Conservation (phyloP, 805 yeast genomes). For the Metschnikowia noctiluminum region DNA sequence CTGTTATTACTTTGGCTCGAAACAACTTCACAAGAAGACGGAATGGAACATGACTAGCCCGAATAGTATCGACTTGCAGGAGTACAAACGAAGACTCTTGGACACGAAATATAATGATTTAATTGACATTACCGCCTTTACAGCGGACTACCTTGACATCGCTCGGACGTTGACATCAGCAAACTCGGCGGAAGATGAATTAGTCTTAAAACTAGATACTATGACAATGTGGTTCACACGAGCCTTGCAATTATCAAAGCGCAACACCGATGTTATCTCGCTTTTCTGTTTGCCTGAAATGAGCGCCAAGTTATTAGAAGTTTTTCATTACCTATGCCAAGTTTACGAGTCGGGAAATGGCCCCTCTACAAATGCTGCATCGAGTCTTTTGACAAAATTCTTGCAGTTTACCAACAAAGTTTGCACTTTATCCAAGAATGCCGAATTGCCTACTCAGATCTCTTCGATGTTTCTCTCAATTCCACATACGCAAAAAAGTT, state of each 20-base stretch:
- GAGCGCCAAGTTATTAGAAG: conserved; percentile 17
- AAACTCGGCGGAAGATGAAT: conserved; percentile 6
- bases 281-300: not conserved
- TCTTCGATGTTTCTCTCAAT: conserved; percentile 41
- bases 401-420: conserved; percentile 31
- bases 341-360: conserved; percentile 71
- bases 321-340: conserved; percentile 57
- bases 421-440: conserved; percentile 16
- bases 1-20: not conserved
- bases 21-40: not conserved
- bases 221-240: conserved; percentile 65
- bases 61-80: not conserved
- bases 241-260: conserved; percentile 36
- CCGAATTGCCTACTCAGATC: conserved; percentile 30
- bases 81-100: conserved; percentile 5
- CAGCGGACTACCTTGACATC: not conserved
- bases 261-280: not conserved
- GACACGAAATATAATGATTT: conserved; percentile 1
- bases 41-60: not conserved
- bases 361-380: conserved; percentile 66
- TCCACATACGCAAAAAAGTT: conserved; percentile 53
- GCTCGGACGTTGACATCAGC: not conserved
- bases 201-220: conserved; percentile 41
- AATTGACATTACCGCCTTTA: conserved; percentile 1
- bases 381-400: conserved; percentile 56